Evolutionary conservation across 805 yeast species (phyloP).

Genomic region (Kodamaea restingae): DNA sequence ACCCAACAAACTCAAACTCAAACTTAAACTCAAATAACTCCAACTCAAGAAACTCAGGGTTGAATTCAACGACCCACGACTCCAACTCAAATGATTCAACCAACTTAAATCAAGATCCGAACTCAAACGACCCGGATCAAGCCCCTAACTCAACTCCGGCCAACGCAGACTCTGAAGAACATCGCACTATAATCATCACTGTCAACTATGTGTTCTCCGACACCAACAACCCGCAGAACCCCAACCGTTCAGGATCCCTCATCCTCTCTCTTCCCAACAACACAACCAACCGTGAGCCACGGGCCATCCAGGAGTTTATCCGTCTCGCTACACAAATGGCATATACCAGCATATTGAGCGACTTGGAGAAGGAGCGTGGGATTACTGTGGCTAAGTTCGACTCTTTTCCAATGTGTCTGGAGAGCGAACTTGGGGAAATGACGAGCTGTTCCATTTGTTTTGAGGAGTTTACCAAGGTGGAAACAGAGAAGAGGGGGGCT

Average conservation of each 20-base stretch:
- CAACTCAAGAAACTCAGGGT: too few relatives aligned
- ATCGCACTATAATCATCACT: conserved; percentile 40
- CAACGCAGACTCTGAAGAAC: conserved; percentile 12
- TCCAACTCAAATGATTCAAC: too few relatives aligned
- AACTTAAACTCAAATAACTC: too few relatives aligned
- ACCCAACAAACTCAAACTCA: too few relatives aligned
- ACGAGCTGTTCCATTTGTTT: conserved; percentile 51
- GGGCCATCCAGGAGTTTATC: conserved; percentile 55
- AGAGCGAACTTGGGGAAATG: conserved; percentile 26
- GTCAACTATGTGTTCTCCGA: conserved; percentile 43
- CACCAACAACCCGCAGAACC: conserved; percentile 33
- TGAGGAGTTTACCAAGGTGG: conserved; percentile 23
- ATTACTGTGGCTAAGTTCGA: conserved; percentile 51
- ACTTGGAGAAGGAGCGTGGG: conserved; percentile 48
- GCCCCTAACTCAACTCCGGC: conserved; percentile 2
- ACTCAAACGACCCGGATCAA: neutral
- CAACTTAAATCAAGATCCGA: neutral
- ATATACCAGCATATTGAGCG: conserved; percentile 54
- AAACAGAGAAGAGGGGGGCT: conserved; percentile 7
- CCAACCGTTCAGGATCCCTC: conserved; percentile 52
- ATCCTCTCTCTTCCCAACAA: conserved; percentile 66
- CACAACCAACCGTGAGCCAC: conserved; percentile 55
- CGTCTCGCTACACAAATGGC: conserved; percentile 70
- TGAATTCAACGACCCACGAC: too few relatives aligned
- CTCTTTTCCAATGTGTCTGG: conserved; percentile 38